Conservation (phyloP, 2,329 filamentous ascomycete species). For the Colletotrichum neosansevieriae region DNA sequence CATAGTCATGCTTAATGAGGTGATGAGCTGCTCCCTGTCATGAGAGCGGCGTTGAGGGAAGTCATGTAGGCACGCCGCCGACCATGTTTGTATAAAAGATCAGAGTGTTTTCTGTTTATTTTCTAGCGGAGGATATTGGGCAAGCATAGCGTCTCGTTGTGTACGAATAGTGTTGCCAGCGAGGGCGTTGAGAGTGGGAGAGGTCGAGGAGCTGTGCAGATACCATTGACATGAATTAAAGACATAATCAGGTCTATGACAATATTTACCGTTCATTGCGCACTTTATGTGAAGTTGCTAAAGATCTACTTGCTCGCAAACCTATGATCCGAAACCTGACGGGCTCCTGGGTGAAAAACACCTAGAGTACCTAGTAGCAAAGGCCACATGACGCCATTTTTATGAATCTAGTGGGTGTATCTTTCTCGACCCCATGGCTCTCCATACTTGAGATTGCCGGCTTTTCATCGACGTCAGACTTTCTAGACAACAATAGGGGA, state of each 20-base stretch:
- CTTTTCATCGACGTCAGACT: no score
- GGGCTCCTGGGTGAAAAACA: no score
- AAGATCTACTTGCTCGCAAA: no score
- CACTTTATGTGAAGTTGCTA: no score
- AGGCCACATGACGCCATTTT: no score
- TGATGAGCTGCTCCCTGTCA: background rate
- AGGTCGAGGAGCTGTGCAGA: slow-evolving; percentile 26
- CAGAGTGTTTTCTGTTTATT: slow-evolving; percentile 30
- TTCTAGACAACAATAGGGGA: no score
- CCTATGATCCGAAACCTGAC: no score
- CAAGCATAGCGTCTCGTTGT: slow-evolving; percentile 34
- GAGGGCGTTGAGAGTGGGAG: slow-evolving; percentile 22
- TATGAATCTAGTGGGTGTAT: no score
- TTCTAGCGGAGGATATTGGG: slow-evolving; percentile 15
- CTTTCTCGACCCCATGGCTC: no score
- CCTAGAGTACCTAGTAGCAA: no score
- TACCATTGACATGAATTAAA: slow-evolving; percentile 35
- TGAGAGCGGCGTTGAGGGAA: background rate
- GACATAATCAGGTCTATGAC: slow-evolving; percentile 21
- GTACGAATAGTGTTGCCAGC: slow-evolving; percentile 23
- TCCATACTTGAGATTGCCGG: no score
- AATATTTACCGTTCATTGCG: background rate
- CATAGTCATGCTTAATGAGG: slow-evolving; percentile 39
- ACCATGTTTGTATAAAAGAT: slow-evolving; percentile 46
- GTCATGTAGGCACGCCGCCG: slow-evolving; percentile 37